Base-by-base conservation (phyloP, 345 rosid genomes). In the Toxicodendron radicans region DNA sequence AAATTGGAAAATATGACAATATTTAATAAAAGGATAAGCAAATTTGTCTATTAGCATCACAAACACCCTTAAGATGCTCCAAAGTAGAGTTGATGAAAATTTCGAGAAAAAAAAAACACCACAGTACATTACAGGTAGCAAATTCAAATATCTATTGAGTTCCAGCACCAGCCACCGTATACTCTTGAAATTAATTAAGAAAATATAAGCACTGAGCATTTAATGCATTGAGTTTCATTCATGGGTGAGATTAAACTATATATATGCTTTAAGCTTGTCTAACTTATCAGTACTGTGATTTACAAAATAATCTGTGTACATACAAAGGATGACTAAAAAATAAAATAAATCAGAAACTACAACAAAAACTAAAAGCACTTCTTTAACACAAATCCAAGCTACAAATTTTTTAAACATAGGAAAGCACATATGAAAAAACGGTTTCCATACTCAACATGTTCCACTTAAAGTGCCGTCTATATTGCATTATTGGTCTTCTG, bases 41-140 rank as follows among this genome's bases (percentile, higher is more conserved):
- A 61, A n/a, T 24, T 49, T 41, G n/a, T 71, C 52, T 27, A 76
- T 30, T 58, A 48, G 60, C 32, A 69, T 21, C 23, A 11, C 64
- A 5, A 67, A 18, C 27, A 45, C 27, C 73, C 18, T 11, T 70
- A 27, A 43, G 54, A 58, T 59, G 64, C 52, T 53, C 60, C 54
- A 57, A 58, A 24, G 20, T n/a, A 23, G 18, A 23, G 5, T 56
- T 9, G 49, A 57, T 41, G 18, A 69, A 1, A 21, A 8, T 9
- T 10, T 23, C 38, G 16, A 43, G 35, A 38, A 21, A 7, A 43
- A 69, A 30, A 69, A 21, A 69, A 53, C 21, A 35, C 67, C 16
- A 5, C 23, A 7, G 7, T 20, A 30, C n/a, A 67, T 8, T 68
- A 45, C 60, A 33, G 13, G 48, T 2, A 23, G 64, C 33, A 70